Evolutionary conservation across 805 yeast genomes (phyloP), one percentile per base, ranked within the genome.

Genomic region (Suhomyces canberraensis): DNA sequence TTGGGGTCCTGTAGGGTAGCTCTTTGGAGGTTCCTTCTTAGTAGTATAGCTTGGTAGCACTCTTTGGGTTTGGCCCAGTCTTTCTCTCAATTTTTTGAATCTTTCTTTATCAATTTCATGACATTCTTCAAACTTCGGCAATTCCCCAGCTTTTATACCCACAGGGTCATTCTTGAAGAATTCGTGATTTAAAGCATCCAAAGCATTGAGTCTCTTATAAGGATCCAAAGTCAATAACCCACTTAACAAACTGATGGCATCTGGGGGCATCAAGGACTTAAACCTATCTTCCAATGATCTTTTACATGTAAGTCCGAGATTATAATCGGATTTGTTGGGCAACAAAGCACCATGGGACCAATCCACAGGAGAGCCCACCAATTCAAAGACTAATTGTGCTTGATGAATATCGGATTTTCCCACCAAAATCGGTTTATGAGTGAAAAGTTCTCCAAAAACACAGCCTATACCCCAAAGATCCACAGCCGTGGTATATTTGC

Each of bases 381-480:
- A 65, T 51, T 77, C 76, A 57, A 93, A 93, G 8, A 91, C 83
- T 20, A 78, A 69, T 48, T 81, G 81, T 0, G 93, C 86, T 64
- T 93, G 99, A 56, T 91, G 95, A 8, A 83, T 58, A 56, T 93
- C 98, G 1, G 93, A 75, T 29, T 75, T 67, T 0, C 98, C 99
- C 28, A 81, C 89, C 32, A 93, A 58, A 11, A 93, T 83, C 1
- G 98, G 98, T 47, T 75, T 78, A 43, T 78, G 75, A 21, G 78
- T 79, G 61, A 84, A 91, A 53, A 90, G 71, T 61, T 93, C 99
- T 0, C 88, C 98, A 54, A 93, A 81, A 0, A 93, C 91, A 63
- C 98, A 93, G 1, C 98, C 98, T 15, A 87, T 76, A 0, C 98
- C 97, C 99, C 99, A 93, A 64, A 93, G 75, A 61, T 93, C 99